Evolutionary conservation across 805 yeast species (phyloP), one percentile per base, ranked within the genome.

Genomic region (Candida cerambycidarum): DNA sequence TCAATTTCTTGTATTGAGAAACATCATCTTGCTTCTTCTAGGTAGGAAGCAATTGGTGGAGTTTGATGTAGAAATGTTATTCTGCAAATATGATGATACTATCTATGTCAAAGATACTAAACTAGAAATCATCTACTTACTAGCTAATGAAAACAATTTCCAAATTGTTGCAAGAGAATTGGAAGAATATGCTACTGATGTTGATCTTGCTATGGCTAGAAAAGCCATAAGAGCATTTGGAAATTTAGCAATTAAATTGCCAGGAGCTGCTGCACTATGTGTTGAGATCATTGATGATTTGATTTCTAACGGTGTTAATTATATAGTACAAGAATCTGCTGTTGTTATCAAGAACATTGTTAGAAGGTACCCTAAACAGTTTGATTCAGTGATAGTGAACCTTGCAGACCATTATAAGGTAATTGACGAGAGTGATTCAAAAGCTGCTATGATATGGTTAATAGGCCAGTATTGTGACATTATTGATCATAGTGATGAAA

Each of bases 201-300:
- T 87, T 11, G 97, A 90, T 61, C 76, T 82, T 17, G 84, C 85
- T 44, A 88, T 89, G 83, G 87, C 90, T 1, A 71, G 95, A 43
- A 86, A 89, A 55, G 89, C 97, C 0, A 80, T 92, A 3, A 67
- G 95, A 45, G 96, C 96, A 0, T 80, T 92, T 47, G 97, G 97
- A 2, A 87, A 89, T 55, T 67, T 92, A 15, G 95, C 97, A 0
- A 80, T 89, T 19, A 88, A 87, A 55, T 63, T 89, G 12, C 80
- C 79, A 18, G 60, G 61, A 7, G 80, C 86, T 0, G 82, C 90
- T 0, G 65, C 70, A 4, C 70, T 70, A 17, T 87, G 95, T 60
- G 83, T 87, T 3, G 74, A 75, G 5, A 77, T 80, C 1, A 61
- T 90, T 6, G 54, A 78, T 28, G 82, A 76, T 23, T 70, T 89